These are phyloP conservation scores for Trypanosoma conorhini DNA, from an alignment of 208 protist genomes.

Conservation along the genomic window DNA sequence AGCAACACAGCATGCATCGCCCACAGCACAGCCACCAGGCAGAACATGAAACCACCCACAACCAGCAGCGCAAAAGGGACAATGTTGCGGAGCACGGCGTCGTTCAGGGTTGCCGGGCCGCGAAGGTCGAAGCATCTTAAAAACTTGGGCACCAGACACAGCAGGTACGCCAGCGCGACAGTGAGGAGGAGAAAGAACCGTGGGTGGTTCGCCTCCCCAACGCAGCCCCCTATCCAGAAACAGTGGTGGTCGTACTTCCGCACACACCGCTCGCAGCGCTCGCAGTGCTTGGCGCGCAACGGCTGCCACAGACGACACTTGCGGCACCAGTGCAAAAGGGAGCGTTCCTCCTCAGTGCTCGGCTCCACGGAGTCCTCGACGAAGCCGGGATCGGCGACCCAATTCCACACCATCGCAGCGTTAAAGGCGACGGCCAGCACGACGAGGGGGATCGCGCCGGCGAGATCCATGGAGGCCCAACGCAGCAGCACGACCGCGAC, in stretches of 20 bases:
- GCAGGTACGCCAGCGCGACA: constrained; percentile 10
- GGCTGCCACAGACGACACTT: constrained; percentile 46
- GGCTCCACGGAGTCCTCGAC: constrained; percentile 12
- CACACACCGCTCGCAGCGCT: constrained; percentile 69
- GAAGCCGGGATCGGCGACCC: constrained; percentile 28
- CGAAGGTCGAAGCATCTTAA: constrained; percentile 21
- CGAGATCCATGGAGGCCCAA: not conserved
- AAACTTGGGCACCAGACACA: constrained; percentile 6
- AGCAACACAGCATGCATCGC: constrained; percentile 18
- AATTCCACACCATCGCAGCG: constrained; percentile 27
- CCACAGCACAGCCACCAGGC: constrained; percentile 14
- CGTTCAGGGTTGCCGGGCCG: not conserved
- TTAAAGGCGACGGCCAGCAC: constrained; percentile 24
- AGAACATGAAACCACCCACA: constrained; percentile 1
- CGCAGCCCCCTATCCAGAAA: constrained; percentile 82
- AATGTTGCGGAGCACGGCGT: constrained; percentile 17
- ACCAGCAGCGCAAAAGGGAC: constrained; percentile 18
- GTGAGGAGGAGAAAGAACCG: constrained; percentile 32
- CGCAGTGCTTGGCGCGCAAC: constrained; percentile 81
- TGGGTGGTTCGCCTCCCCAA: constrained; percentile 81
- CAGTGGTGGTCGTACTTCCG: constrained; percentile 91
- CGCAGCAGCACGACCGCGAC: constrained; percentile 9
- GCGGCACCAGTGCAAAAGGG: constrained; percentile 20
- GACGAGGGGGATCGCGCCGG: not conserved
- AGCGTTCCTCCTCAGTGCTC: constrained; percentile 8